Conservation (phyloP, 164 flowering plant genomes). For the Kingdonia uniflora region DNA sequence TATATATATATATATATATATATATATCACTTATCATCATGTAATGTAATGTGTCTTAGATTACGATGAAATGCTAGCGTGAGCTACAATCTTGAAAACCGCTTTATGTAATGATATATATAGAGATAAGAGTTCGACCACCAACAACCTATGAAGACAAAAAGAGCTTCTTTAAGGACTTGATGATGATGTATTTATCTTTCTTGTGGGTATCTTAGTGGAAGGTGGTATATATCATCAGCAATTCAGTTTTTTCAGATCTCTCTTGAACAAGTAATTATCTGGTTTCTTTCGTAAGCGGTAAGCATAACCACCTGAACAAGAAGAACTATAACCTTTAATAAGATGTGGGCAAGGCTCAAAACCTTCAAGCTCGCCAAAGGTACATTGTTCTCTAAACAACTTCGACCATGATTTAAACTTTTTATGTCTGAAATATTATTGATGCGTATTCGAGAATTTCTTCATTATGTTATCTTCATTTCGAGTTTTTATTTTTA, state of each 20-base stretch:
- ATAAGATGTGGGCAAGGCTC: conserved; percentile 24
- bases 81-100: conserved; percentile 10
- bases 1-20: too few relatives aligned
- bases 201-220: not conserved
- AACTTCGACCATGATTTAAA: too few relatives aligned
- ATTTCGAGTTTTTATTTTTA: too few relatives aligned
- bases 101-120: conserved; percentile 14
- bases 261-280: not conserved
- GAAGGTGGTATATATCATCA: not conserved
- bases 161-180: not conserved
- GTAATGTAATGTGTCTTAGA: too few relatives aligned
- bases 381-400: too few relatives aligned
- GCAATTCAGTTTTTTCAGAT: not conserved
- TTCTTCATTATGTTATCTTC: too few relatives aligned
- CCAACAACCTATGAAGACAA: conserved; percentile 9
- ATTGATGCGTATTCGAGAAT: too few relatives aligned
- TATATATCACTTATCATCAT: too few relatives aligned
- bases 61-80: conserved; percentile 10
- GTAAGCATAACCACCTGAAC: not conserved
- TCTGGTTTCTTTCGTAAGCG: not conserved
- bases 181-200: conserved; percentile 1
- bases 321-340: not conserved
- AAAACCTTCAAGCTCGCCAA: conserved; percentile 18
- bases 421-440: too few relatives aligned
- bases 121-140: not conserved